Conservation (phyloP, 116 monocot genomes). For the Cymodocea nodosa region DNA sequence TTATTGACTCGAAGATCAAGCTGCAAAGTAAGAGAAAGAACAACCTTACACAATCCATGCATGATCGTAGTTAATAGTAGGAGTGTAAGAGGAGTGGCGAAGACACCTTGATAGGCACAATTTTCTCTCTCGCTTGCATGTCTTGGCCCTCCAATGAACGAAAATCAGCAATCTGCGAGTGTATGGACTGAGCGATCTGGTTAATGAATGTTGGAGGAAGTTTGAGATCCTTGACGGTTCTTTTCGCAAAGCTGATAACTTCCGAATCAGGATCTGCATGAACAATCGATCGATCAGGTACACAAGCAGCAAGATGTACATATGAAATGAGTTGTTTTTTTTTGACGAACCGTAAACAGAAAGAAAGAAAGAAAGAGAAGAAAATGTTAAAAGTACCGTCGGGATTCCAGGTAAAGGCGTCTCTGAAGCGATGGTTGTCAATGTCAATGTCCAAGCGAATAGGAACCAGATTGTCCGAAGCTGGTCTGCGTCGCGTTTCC, state of each 20-base stretch:
- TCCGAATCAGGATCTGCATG: slow-evolving; percentile 75
- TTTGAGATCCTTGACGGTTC: slow-evolving; percentile 87
- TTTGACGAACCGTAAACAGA: too few species aligned
- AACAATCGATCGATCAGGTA: not conserved
- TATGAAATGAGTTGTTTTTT: too few species aligned
- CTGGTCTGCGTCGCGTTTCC: slow-evolving; percentile 40
- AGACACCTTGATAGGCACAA: slow-evolving; percentile 72
- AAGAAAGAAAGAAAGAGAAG: too few species aligned
- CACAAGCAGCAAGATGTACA: not conserved
- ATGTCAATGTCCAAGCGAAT: slow-evolving; percentile 78
- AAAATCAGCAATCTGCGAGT: slow-evolving; percentile 85
- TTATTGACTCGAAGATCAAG: slow-evolving; percentile 84
- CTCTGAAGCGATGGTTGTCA: slow-evolving; percentile 70
- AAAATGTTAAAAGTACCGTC: slow-evolving; percentile 20
- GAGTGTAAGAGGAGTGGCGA: not conserved
- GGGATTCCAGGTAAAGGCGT: slow-evolving; percentile 91
- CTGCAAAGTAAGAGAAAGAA: slow-evolving; percentile 23
- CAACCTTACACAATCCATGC: not conserved
- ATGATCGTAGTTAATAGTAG: too few species aligned
- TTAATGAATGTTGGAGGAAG: slow-evolving; percentile 62
- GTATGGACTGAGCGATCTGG: slow-evolving; percentile 74
- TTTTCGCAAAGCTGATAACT: slow-evolving; percentile 64
- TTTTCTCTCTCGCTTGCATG: slow-evolving; percentile 74
- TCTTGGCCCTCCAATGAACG: slow-evolving; percentile 83
- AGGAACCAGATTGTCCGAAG: slow-evolving; percentile 75